Evolutionary conservation across 2,329 filamentous ascomycete species (phyloP), one percentile per base, ranked within the genome.

Genomic region (Trichoderma sp.): DNA sequence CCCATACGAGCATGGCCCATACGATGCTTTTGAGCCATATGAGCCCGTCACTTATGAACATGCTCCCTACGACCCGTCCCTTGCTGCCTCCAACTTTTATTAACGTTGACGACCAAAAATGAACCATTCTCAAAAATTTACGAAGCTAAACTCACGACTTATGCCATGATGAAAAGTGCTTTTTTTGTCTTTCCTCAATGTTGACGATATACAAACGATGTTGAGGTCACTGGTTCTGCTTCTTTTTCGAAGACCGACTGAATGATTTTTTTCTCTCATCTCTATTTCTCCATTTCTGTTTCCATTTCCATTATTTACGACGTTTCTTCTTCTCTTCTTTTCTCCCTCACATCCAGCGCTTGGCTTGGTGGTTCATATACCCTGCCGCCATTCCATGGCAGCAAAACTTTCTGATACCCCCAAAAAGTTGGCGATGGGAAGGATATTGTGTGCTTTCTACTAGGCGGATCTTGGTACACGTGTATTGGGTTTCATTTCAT

Each of bases 321-420:
- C 7, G 5, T 34, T 32, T 39, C 36, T 60, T 15, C 68, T 36
- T 28, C 36, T 69, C 34, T 63, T 21, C 73, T 72, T 68, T 69
- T 65, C 70, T 60, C 66, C 57, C 60, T 36, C 56, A 36, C 65
- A 51, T 51, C 58, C 47, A 51, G 58, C 75, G 74, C 74, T 73
- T 74, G 73, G 76, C 76, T 74, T 78, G 73, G 77, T 71, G 74
- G 74, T 77, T 73, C 70, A 76, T 74, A 62, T 76, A 66, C 51
- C 62, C 65, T 70, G 66, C 36, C 65, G 64, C 43, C 43, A 71
- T 51, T 66, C 76, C 70, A 75, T 74, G 76, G 76, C 75, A 28
- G 69, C 34, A 66, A 77, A 79, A 77, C 75, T 76, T 76, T 77
- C 79, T 81, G 77, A 83, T 83, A 82, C 80, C 80, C 79, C 70